phyloP scores from a whole-genome alignment of 2,329 filamentous ascomycete genomes.

The Thelonectria olida region DNA sequence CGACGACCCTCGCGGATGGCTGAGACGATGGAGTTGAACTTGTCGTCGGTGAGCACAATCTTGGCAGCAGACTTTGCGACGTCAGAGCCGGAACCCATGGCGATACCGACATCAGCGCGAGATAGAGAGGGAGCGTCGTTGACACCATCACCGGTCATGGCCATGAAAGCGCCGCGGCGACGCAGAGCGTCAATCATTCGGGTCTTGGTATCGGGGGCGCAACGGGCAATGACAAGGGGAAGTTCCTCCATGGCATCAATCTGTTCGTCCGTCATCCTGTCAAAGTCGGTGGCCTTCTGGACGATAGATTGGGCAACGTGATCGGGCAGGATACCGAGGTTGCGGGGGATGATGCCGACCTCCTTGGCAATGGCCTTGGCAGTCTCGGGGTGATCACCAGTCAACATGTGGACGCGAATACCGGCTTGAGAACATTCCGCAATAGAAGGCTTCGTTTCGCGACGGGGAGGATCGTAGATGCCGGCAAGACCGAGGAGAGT shows the following conservation, averaged over 20 bases:
- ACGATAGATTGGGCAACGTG: slow-evolving; percentile 75
- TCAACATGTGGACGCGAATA: slow-evolving; percentile 85
- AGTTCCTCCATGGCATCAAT: slow-evolving; percentile 80
- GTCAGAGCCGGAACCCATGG: slow-evolving; percentile 89
- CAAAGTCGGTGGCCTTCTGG: slow-evolving; percentile 81
- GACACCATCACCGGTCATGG: slow-evolving; percentile 90
- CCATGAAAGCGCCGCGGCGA: slow-evolving; percentile 77
- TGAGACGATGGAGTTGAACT: slow-evolving; percentile 86
- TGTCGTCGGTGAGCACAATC: slow-evolving; percentile 88
- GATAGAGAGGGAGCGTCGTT: slow-evolving; percentile 87
- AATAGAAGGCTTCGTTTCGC: slow-evolving; percentile 80
- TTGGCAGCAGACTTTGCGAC: slow-evolving; percentile 84
- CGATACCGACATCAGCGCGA: slow-evolving; percentile 84
- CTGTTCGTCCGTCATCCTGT: slow-evolving; percentile 77
- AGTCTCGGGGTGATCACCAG: slow-evolving; percentile 82
- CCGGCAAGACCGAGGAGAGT: slow-evolving; percentile 83
- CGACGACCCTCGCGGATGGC: slow-evolving; percentile 84
- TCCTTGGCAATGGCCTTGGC: slow-evolving; percentile 81
- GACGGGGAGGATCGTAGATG: slow-evolving; percentile 86
- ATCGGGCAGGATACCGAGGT: slow-evolving; percentile 67
- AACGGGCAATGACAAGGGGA: slow-evolving; percentile 84
- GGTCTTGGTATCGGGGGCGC: slow-evolving; percentile 86
- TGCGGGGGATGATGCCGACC: slow-evolving; percentile 77
- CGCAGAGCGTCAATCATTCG: slow-evolving; percentile 91
- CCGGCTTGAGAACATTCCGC: slow-evolving; percentile 76